phyloP scores from a whole-genome alignment of 2,329 filamentous ascomycete genomes.

The Alternaria incomplexa region DNA sequence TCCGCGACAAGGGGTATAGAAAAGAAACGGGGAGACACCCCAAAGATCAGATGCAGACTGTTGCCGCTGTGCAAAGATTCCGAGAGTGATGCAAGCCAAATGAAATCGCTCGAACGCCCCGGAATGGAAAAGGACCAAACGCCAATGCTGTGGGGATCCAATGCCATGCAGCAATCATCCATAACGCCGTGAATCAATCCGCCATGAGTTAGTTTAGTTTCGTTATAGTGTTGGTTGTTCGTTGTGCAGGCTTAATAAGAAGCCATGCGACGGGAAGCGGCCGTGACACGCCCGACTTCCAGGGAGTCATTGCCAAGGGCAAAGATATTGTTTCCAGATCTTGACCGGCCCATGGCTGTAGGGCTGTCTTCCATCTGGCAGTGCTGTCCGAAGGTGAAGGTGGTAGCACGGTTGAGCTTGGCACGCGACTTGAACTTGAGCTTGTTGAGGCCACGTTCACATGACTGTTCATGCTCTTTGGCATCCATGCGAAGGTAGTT shows the following conservation, averaged over 20 bases:
- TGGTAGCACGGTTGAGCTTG: conserved; percentile 85
- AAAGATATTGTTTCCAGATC: conserved; percentile 39
- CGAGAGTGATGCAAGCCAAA: conserved; percentile 35
- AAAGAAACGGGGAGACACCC: conserved; percentile 35
- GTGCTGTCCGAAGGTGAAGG: conserved; percentile 90
- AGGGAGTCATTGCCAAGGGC: conserved; percentile 40
- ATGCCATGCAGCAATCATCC: conserved; percentile 42
- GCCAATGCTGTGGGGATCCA: conserved; percentile 41
- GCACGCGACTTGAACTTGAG: conserved; percentile 77
- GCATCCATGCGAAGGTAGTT: conserved; percentile 97
- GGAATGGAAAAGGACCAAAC: conserved; percentile 38
- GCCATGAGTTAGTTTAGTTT: conserved; percentile 42
- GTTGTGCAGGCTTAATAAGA: conserved; percentile 41
- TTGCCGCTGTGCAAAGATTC: conserved; percentile 30
- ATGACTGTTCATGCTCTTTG: conserved; percentile 88
- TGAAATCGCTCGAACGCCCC: conserved; percentile 47
- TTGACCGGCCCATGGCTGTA: conserved; percentile 51
- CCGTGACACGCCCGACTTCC: conserved; percentile 36
- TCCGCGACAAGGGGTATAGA: conserved; percentile 39
- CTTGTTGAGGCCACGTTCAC: conserved; percentile 92
- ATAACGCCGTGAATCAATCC: conserved; percentile 47
- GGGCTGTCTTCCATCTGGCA: conserved; percentile 68
- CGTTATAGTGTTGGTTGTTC: conserved; percentile 38
- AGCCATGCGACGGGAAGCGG: conserved; percentile 45
- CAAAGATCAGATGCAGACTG: conserved; percentile 24